These are phyloP conservation scores for Paxillus involutus DNA, from an alignment of 768 basidiomycete genomes.

Conservation along the genomic window DNA sequence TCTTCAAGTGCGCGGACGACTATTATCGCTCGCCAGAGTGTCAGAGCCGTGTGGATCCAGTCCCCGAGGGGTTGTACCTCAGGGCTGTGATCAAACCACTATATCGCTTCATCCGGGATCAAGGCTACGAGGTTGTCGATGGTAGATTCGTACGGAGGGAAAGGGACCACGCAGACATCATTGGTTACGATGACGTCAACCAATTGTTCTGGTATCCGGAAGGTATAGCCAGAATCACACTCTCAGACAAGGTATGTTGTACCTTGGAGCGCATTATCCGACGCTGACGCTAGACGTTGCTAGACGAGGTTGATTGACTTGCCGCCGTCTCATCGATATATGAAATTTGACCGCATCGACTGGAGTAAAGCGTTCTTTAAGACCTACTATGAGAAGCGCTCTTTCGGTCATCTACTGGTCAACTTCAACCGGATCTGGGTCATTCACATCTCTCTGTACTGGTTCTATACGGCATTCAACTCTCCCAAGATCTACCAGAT, in stretches of 20 bases:
- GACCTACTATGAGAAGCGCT: slow-evolving; percentile 97
- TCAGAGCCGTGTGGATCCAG: slow-evolving; percentile 87
- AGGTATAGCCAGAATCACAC: slow-evolving; percentile 88
- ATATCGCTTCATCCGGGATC: slow-evolving; percentile 95
- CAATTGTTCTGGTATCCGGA: slow-evolving; percentile 99
- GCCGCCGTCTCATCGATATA: slow-evolving; percentile 88
- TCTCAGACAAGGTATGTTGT: slow-evolving; percentile 78
- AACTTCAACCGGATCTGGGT: slow-evolving; percentile 99
- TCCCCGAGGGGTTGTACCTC: slow-evolving; percentile 94
- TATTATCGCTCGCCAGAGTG: slow-evolving; percentile 99
- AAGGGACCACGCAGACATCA: slow-evolving; percentile 89
- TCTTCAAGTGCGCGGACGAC: slow-evolving; percentile 99
- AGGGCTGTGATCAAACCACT: slow-evolving; percentile 88
- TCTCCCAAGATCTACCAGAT: slow-evolving; percentile 81
- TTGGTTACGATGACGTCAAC: slow-evolving; percentile 99
- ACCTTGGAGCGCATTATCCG: background rate
- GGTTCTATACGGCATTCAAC: slow-evolving; percentile 95
- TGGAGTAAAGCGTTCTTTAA: slow-evolving; percentile 99
- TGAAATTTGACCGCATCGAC: slow-evolving; percentile 95
- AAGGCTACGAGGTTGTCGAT: slow-evolving; percentile 95
- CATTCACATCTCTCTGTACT: slow-evolving; percentile 92
- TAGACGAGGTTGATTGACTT: slow-evolving; percentile 91
- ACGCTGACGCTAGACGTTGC: slow-evolving; percentile 1
- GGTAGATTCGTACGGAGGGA: slow-evolving; percentile 94
- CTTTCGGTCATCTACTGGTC: slow-evolving; percentile 94